Conservation (phyloP, 257 asterid genomes). For the Jasminum sambac region DNA sequence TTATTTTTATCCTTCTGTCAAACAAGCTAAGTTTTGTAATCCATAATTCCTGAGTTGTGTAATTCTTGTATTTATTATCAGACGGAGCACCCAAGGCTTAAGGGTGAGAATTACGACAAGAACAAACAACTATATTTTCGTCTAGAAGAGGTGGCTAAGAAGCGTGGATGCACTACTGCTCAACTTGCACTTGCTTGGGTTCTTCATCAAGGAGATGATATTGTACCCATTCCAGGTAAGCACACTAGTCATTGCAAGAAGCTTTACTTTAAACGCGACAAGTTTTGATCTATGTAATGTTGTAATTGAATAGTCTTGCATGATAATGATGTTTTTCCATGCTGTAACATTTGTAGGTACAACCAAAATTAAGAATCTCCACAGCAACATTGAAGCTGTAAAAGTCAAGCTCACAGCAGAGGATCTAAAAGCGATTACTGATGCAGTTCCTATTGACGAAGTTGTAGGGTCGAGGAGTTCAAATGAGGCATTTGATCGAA, state of each 20-base stretch:
- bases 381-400: conserved; percentile 47
- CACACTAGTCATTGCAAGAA: conserved; percentile 13
- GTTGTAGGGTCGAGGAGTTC: conserved; percentile 44
- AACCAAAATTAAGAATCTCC: conserved; percentile 53
- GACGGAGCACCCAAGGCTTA: conserved; percentile 51
- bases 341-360: conserved; percentile 45
- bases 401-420: conserved; percentile 46
- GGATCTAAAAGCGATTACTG: conserved; percentile 45
- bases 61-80: conserved; percentile 22
- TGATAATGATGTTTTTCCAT: neutral
- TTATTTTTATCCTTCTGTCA: too few relatives aligned
- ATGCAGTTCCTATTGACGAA: conserved; percentile 42
- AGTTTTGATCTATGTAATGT: neutral
- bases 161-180: conserved; percentile 52
- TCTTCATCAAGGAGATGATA: conserved; percentile 54
- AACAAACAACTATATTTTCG: conserved; percentile 50
- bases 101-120: conserved; percentile 63
- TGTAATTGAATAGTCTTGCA: neutral
- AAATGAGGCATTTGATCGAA: conserved; percentile 25
- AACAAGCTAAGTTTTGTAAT: neutral
- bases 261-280: neutral
- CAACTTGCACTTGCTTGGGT: conserved; percentile 71
- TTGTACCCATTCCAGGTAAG: conserved; percentile 63
- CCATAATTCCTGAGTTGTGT: conserved; percentile 1
- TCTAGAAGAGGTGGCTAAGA: conserved; percentile 45